A percentile compares a stretch with the other conserved stretches of the same genome.
Evolutionary conservation across 768 basidiomycete genomes (phyloP).

Genomic region (Suillus fuscotomentosus): DNA sequence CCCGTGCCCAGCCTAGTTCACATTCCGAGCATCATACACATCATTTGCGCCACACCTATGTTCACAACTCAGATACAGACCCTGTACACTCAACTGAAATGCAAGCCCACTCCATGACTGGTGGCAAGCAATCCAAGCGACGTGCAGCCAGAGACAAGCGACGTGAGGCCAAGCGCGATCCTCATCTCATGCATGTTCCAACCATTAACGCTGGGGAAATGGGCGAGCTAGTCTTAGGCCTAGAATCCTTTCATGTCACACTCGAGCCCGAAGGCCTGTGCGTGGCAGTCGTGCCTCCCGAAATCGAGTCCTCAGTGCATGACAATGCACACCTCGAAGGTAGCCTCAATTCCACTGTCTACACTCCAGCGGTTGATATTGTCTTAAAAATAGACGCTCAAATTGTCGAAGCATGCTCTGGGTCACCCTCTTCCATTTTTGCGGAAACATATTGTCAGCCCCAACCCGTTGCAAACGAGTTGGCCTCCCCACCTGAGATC

Average conservation of each 20-base stretch:
- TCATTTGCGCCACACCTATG: slow-evolving; percentile 2
- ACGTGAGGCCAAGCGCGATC: slow-evolving; percentile 42
- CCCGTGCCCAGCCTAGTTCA: slow-evolving; percentile 18
- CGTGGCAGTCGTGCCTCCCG: slow-evolving; percentile 10
- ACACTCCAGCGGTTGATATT: not conserved
- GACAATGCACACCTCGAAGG: slow-evolving; percentile 3
- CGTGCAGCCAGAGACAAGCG: slow-evolving; percentile 50
- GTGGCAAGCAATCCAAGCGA: slow-evolving; percentile 32
- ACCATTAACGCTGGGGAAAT: not conserved
- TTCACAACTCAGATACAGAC: not conserved
- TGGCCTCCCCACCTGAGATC: not conserved
- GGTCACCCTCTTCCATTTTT: not conserved
- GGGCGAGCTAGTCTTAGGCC: slow-evolving; percentile 26
- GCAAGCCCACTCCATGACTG: slow-evolving; percentile 6
- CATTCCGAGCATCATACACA: not conserved
- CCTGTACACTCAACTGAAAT: not conserved
- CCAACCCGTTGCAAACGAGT: not conserved
- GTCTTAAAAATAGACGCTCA: not conserved
- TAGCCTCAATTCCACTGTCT: not conserved
- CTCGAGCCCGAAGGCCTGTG: slow-evolving; percentile 17
- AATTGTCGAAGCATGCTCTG: not conserved
- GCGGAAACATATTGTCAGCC: not conserved
- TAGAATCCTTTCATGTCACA: slow-evolving; percentile 35
- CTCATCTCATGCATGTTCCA: slow-evolving; percentile 19
- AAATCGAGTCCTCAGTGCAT: slow-evolving; percentile 22